These are phyloP conservation scores for Colletotrichum plurivorum DNA, from an alignment of 2,329 filamentous ascomycete genomes.

Conservation along the genomic window DNA sequence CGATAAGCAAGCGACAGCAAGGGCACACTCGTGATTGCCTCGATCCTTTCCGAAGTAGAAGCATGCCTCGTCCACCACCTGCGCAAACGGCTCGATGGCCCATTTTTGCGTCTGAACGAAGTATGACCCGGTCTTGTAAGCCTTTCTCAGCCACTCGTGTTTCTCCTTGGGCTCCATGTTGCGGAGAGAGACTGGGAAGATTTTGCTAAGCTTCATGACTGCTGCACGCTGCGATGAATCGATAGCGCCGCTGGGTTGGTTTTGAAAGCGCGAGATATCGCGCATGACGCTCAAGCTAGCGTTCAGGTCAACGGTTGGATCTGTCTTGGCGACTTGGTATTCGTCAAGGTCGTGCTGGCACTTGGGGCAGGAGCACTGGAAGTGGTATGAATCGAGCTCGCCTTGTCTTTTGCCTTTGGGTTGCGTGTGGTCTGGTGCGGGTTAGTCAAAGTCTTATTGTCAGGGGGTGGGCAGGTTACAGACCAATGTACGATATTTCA, in stretches of 20 bases:
- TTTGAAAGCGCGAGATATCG: conserved; percentile 47
- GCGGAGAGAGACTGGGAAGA: conserved; percentile 10
- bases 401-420: conserved; percentile 59
- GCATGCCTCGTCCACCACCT: conserved; percentile 60
- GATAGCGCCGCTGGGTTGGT: conserved; percentile 6
- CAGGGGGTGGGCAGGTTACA: conserved; percentile 35
- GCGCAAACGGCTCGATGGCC: conserved; percentile 65
- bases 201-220: conserved; percentile 2
- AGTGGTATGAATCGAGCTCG: conserved; percentile 65
- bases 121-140: conserved; percentile 55
- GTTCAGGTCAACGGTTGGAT: conserved; percentile 60
- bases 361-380: conserved; percentile 64
- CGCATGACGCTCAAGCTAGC: conserved; percentile 58
- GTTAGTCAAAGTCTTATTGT: not conserved
- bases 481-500: conserved; percentile 74
- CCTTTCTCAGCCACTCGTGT: conserved; percentile 47
- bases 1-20: conserved; percentile 63
- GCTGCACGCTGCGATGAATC: conserved; percentile 2
- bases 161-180: conserved; percentile 31
- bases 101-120: conserved; percentile 57
- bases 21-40: conserved; percentile 57
- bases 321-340: conserved; percentile 63
- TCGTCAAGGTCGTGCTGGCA: conserved; percentile 67
- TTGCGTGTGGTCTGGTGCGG: conserved; percentile 60
- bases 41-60: conserved; percentile 59